Conservation (phyloP, 106 monocot species). For the Acorus gramineus region DNA sequence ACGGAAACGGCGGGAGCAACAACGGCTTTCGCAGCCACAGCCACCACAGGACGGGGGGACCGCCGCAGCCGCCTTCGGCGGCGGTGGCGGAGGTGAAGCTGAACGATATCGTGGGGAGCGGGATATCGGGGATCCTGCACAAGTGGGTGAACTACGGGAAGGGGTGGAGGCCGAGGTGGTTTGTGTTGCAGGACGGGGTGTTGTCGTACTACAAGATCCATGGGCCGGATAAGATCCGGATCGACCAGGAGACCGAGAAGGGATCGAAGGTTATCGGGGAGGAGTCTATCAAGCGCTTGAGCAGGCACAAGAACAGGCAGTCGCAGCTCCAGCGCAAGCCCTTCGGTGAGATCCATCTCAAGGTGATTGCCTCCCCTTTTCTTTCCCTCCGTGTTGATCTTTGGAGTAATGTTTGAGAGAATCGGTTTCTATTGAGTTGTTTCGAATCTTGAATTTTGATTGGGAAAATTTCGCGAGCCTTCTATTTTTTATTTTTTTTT, state of each 20-base stretch:
- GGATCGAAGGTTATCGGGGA: constrained; percentile 67
- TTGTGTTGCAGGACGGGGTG: constrained; percentile 82
- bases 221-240: constrained; percentile 59
- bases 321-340: constrained; percentile 37
- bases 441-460: too few species aligned
- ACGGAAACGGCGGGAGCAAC: background rate
- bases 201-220: constrained; percentile 94
- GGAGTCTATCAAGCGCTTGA: constrained; percentile 45
- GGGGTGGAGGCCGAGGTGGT: constrained; percentile 91
- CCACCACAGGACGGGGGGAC: background rate
- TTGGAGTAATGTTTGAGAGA: background rate
- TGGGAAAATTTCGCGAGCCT: too few species aligned
- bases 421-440: background rate
- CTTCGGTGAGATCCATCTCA: constrained; percentile 77
- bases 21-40: background rate
- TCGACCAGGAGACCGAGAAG: constrained; percentile 46
- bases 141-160: constrained; percentile 96
- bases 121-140: constrained; percentile 73
- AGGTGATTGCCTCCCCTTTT: constrained; percentile 20
- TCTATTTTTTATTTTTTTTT: too few species aligned
- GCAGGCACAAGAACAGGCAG: constrained; percentile 15
- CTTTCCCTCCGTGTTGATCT: background rate
- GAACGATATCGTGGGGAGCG: constrained; percentile 43
- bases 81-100: constrained; percentile 11
- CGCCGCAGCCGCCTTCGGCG: background rate